These are phyloP conservation scores for Penicillium palitans DNA, from an alignment of 2,329 filamentous ascomycete species.

Conservation along the genomic window DNA sequence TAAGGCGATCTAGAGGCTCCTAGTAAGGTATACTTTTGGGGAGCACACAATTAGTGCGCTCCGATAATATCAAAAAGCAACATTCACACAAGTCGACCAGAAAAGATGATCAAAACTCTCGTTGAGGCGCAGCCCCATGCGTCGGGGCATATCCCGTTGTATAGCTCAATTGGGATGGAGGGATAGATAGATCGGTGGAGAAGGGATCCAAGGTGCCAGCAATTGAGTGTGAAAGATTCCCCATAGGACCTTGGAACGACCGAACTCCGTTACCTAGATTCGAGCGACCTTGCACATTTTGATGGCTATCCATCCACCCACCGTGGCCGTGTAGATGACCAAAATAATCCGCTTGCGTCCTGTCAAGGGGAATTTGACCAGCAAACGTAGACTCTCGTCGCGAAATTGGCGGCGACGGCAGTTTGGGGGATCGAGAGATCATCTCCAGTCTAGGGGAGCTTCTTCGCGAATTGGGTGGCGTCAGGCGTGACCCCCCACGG, in stretches of 20 bases:
- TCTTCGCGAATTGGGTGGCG: conserved; percentile 43
- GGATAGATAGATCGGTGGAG: conserved; percentile 29
- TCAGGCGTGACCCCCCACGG: conserved; percentile 44
- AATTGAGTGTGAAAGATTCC: conserved; percentile 28
- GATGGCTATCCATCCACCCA: conserved; percentile 33
- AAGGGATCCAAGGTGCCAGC: conserved; percentile 34
- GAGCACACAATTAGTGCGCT: neutral
- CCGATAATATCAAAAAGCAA: neutral
- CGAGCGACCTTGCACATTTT: conserved; percentile 26
- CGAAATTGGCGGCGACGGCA: conserved; percentile 40
- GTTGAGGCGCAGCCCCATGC: conserved; percentile 30
- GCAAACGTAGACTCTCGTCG: conserved; percentile 40
- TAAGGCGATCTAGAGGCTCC: neutral
- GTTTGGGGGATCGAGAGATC: conserved; percentile 35
- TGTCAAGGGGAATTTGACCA: conserved; percentile 27
- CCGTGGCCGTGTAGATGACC: conserved; percentile 28
- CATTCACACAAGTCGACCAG: neutral
- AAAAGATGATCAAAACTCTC: conserved; percentile 27
- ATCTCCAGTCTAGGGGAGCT: conserved; percentile 41
- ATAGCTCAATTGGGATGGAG: conserved; percentile 35
- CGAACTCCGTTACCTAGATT: conserved; percentile 24
- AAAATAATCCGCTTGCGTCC: conserved; percentile 34
- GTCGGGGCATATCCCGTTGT: conserved; percentile 28
- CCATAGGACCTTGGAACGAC: conserved; percentile 26
- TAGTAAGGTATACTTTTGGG: conserved; percentile 9